Base-by-base conservation (phyloP, 2,329 filamentous ascomycete species). In the Calonectria fujianensis region DNA sequence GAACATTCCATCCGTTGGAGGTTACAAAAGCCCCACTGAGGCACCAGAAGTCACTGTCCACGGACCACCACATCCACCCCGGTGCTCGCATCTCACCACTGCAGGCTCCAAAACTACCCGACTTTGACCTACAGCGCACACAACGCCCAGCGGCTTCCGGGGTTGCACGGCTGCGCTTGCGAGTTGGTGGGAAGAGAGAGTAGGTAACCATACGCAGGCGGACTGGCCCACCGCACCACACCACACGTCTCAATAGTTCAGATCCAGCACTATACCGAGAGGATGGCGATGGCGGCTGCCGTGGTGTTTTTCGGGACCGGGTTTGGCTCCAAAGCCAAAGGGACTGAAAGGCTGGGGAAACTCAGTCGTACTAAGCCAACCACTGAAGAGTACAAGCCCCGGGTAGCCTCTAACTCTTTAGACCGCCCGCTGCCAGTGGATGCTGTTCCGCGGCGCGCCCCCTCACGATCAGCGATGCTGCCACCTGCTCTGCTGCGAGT, bases 391-490 rank as follows among this genome's bases (percentile, higher is more conserved):
- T 27, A 39, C 54, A 59, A 39, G 54, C 54, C 35, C 57, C 35
- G 73, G 80, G 72, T 73, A 75, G 71, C 63, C 45, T 67, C 57
- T 48, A 73, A 67, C 61, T 69, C 69, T 52, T 70, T 74, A 79
- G 74, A 78, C 78, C 75, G 78, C 78, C 75, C 65, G 41, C 65
- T 51, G 59, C 57, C 57, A 57, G 39, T 61, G n/a, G 32, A 39
- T 45, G 37, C 27, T 51, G 50, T 32, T 39, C 50, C 24, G 7
- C 50, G 57, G 24, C 18, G 57, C 39, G 32, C 37, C 70, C 51
- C 65, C 54, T 69, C 70, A 69, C 59, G 76, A 80, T 76, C 77
- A 78, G 76, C 73, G 76, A 64, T 64, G 29, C 65, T 73, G 65
- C 52, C 68, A 69, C 54, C 63, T 39, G 54, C 41, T 69, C 69